Evolutionary conservation across 2,329 filamentous ascomycete species (phyloP).

Genomic region (Teratosphaeria zuluensis): DNA sequence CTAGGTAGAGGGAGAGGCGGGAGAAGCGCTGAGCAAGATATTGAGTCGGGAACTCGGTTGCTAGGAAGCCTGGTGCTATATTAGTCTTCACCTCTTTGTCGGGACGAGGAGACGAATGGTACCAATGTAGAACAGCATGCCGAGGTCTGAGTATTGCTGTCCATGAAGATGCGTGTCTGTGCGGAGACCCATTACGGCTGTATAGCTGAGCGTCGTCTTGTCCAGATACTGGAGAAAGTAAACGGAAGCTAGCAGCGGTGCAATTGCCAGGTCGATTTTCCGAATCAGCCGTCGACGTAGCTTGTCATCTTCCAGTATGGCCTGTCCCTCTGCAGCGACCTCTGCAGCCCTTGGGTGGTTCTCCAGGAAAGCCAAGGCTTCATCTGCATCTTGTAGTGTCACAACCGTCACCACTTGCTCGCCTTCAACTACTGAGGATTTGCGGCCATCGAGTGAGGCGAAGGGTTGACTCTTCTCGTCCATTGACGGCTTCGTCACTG

Average conservation of each 20-base stretch:
- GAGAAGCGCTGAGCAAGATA: neutral
- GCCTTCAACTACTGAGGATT: neutral
- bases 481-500: neutral
- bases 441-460: constrained; percentile 2
- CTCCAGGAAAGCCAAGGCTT: constrained; percentile 2
- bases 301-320: neutral
- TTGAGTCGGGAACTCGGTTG: constrained; percentile 2
- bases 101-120: neutral
- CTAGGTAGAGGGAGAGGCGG: constrained; percentile 1
- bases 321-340: constrained; percentile 1
- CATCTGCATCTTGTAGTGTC: constrained; percentile 1
- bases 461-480: constrained; percentile 1
- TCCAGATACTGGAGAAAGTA: constrained; percentile 4
- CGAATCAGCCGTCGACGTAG: neutral
- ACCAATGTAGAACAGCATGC: constrained; percentile 2
- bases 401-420: constrained; percentile 1
- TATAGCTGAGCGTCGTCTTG: constrained; percentile 1
- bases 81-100: neutral
- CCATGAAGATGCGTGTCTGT: constrained; percentile 3
- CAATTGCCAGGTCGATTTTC: constrained; percentile 1
- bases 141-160: constrained; percentile 1
- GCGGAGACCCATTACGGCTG: constrained; percentile 2
- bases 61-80: neutral
- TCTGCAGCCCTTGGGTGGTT: constrained; percentile 3
- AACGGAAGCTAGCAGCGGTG: neutral